A percentile compares a stretch with the other conserved stretches of the same genome.
These are phyloP conservation scores for Lachnellula cervina DNA, from an alignment of 2,329 filamentous ascomycete genomes.

Conservation along the genomic window DNA sequence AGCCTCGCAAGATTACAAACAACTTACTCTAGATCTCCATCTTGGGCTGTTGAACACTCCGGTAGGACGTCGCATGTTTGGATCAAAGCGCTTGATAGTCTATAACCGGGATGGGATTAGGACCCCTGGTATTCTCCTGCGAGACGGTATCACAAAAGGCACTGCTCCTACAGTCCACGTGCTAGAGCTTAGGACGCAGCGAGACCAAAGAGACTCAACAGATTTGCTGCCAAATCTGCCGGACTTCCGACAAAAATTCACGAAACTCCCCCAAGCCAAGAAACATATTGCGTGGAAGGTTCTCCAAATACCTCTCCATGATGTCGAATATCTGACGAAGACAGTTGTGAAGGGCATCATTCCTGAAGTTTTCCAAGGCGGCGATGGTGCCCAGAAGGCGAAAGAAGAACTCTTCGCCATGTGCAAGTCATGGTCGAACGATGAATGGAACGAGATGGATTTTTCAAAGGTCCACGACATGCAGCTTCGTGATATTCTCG, in stretches of 20 bases:
- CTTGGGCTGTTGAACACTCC: constrained; percentile 72
- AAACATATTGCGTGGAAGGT: constrained; percentile 65
- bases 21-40: constrained; percentile 77
- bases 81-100: constrained; percentile 70
- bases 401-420: constrained; percentile 65
- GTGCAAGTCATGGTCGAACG: constrained; percentile 67
- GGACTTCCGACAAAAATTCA: constrained; percentile 62
- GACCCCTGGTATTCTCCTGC: constrained; percentile 73
- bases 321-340: constrained; percentile 80
- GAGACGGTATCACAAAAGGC: constrained; percentile 66
- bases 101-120: constrained; percentile 81
- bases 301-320: constrained; percentile 64
- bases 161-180: constrained; percentile 66
- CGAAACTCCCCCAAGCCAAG: constrained; percentile 60
- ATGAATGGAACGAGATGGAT: constrained; percentile 79
- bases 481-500: constrained; percentile 71
- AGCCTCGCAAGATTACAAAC: constrained; percentile 73
- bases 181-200: constrained; percentile 67
- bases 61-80: constrained; percentile 74
- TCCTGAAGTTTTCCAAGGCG: constrained; percentile 53
- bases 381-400: constrained; percentile 47
- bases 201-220: constrained; percentile 68
- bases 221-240: constrained; percentile 82
- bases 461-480: constrained; percentile 79
- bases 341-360: constrained; percentile 56